Evolutionary conservation across 148 eudicot species (phyloP), one percentile per base, ranked within the genome.

Genomic region (Nepenthes mirabilis): DNA sequence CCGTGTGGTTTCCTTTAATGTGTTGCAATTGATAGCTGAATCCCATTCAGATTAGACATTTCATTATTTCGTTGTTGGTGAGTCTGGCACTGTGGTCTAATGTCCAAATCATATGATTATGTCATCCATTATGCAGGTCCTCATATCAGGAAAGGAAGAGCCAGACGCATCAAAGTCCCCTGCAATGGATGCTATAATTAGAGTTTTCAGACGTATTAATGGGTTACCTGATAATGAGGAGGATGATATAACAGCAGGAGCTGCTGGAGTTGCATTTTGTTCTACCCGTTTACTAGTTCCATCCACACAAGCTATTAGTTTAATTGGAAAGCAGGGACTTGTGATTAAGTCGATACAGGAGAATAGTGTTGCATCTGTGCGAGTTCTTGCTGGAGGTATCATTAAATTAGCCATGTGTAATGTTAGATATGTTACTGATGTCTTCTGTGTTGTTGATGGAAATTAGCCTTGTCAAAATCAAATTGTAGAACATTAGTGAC

Each of bases 341-440:
- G 58, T 68, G 13, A 64, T 78, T 52, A 78, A 74, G 63, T 54
- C 74, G 14, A 74, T 78, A 68, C 97, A 91, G 71, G 96, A 91
- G 76, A 69, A 74, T 56, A 78, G 75, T 55, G 82, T 83, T 60
- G 96, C 95, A 61, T 70, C 88, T 58, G 77, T 93, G 34, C 79
- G 98, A 13, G 75, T 93, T 73, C 83, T 87, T 32, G 71, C 91
- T 33, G 72, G 59, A 68, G 96, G 96, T 85, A 73, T 64, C 23
- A 23, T 23, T 23, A 23, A 23, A 23, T 23, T 23, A 23, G 23
- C 23, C 23, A 64, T 63, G 56, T 50, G 57, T 48, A 10, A 13
- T 57, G 10, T 50, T 32, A 14, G 11, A n/a, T n/a, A 11, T 53
- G 12, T 6, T 53, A 53, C 7, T 53, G 32, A n/a, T 32, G 2